Conservation (phyloP, 1,139 yeast genomes). For the Magnusiomyces ingens region DNA sequence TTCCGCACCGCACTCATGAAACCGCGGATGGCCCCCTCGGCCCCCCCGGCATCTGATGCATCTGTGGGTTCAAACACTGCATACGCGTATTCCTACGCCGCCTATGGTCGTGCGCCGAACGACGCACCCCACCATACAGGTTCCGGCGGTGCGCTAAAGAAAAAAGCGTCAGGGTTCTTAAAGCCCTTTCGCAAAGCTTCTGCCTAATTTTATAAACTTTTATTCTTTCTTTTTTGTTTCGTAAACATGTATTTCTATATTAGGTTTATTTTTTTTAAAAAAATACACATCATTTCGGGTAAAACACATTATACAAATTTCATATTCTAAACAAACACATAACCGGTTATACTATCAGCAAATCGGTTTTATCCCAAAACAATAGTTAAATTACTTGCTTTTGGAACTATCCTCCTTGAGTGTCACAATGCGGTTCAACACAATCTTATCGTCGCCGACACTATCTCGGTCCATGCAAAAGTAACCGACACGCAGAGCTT, state of each 20-base stretch:
- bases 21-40: background rate
- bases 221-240: background rate
- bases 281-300: background rate
- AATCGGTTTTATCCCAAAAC: background rate
- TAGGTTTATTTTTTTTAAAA: background rate
- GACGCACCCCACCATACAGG: background rate
- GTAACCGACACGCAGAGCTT: slow-evolving; percentile 94
- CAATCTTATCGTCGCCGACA: slow-evolving; percentile 44
- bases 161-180: slow-evolving; percentile 3
- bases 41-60: background rate
- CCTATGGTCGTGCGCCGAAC: background rate
- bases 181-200: slow-evolving; percentile 1
- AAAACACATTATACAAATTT: background rate
- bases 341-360: too few species aligned
- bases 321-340: background rate
- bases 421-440: slow-evolving; percentile 83
- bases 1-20: background rate
- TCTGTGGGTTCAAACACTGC: background rate
- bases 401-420: slow-evolving; percentile 58
- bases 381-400: slow-evolving; percentile 15
- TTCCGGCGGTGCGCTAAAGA: background rate
- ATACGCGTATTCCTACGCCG: background rate
- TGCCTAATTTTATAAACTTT: background rate
- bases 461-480: slow-evolving; percentile 87
- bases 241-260: background rate